Conservation (phyloP, 1,284 basidiomycete genomes). For the Cryptococcus sp. region DNA sequence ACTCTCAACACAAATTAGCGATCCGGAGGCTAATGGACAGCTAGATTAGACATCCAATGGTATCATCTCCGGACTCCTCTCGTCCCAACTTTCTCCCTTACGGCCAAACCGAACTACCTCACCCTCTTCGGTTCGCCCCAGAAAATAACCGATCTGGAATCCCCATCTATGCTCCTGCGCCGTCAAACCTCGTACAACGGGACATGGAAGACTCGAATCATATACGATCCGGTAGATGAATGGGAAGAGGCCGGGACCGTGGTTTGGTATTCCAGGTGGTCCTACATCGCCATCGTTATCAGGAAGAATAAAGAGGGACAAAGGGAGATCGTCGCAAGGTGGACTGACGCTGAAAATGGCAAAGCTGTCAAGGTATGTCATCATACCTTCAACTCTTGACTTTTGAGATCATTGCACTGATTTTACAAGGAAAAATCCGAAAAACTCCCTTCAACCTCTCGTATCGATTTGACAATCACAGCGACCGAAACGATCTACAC, state of each 20-base stretch:
- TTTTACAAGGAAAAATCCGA: too few species aligned
- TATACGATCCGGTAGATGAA: constrained; percentile 6
- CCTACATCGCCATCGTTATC: not conserved
- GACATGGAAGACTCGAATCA: constrained; percentile 8
- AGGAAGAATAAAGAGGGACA: not conserved
- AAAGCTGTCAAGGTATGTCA: not conserved
- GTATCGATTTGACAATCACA: not conserved
- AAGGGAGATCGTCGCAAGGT: constrained; percentile 7
- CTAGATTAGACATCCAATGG: constrained; percentile 2
- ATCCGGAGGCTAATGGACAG: not conserved
- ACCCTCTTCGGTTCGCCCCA: constrained; percentile 3
- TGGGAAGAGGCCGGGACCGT: constrained; percentile 6
- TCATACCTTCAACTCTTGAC: not conserved
- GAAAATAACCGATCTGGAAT: constrained; percentile 9
- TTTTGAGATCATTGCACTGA: not conserved
- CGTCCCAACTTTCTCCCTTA: not conserved
- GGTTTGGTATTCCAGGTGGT: not conserved
- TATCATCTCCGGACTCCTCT: constrained; percentile 7
- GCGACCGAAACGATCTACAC: constrained; percentile 2
- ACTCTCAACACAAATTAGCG: not conserved
- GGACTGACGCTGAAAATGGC: constrained; percentile 1
- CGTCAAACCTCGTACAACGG: constrained; percentile 11
- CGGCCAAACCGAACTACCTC: not conserved
- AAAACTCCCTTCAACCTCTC: not conserved
- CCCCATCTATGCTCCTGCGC: constrained; percentile 12